Evolutionary conservation across 345 rosid genomes (phyloP).

Genomic region (Populus alba): DNA sequence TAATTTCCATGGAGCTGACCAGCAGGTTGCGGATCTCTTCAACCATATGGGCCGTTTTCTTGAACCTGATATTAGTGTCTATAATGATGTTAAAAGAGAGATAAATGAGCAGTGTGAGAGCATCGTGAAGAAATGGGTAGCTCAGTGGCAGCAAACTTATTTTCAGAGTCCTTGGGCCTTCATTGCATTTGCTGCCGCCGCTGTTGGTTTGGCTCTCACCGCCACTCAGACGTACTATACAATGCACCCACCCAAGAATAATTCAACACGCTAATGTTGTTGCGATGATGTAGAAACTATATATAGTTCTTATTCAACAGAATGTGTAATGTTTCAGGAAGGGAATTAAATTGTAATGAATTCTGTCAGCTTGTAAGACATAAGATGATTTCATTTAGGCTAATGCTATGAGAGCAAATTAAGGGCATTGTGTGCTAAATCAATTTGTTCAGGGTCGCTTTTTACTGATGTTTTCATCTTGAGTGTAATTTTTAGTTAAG

Average conservation of each 20-base stretch:
- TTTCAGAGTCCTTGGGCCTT: conserved; percentile 15
- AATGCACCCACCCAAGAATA: background rate
- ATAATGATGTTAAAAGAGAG: background rate
- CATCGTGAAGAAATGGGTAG: background rate
- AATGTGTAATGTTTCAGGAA: background rate
- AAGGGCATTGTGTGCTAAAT: too few species aligned
- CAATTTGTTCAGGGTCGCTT: too few species aligned
- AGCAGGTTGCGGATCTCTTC: conserved; percentile 15
- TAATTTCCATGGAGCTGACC: conserved; percentile 13
- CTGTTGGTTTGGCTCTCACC: background rate
- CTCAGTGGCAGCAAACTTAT: background rate
- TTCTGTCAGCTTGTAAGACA: too few species aligned
- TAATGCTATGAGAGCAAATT: too few species aligned
- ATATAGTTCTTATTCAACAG: too few species aligned
- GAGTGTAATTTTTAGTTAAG: too few species aligned
- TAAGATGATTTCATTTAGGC: too few species aligned
- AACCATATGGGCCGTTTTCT: conserved; percentile 7
- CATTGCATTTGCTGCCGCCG: conserved; percentile 3
- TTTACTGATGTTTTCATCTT: too few species aligned
- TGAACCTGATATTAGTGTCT: conserved; percentile 5
- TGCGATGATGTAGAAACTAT: too few species aligned
- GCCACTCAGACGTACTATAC: conserved; percentile 5
- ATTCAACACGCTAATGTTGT: too few species aligned
- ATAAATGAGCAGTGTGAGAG: conserved; percentile 3
- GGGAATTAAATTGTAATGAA: too few species aligned